These are phyloP conservation scores for Diacronema lutheri DNA, from an alignment of 78 protist genomes.

Conservation along the genomic window DNA sequence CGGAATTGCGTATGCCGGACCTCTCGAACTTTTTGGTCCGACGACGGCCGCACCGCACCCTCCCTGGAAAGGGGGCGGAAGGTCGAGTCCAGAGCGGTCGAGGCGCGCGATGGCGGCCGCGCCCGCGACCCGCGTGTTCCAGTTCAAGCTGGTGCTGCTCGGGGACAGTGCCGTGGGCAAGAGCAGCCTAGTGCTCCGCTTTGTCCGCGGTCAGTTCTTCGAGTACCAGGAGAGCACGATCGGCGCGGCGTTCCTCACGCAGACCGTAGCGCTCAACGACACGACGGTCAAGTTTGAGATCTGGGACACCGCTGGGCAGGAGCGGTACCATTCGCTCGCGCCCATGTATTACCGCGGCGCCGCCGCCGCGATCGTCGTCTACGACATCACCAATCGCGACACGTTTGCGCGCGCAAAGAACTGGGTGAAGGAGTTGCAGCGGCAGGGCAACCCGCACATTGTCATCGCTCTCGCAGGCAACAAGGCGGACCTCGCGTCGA, in stretches of 20 bases:
- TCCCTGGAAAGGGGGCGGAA: too few relatives aligned
- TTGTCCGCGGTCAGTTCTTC: constrained; percentile 92
- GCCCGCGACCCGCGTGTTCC: constrained; percentile 4
- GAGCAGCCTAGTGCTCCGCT: constrained; percentile 80
- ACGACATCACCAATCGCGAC: constrained; percentile 78
- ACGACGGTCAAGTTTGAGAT: constrained; percentile 94
- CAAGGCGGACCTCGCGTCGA: constrained; percentile 88
- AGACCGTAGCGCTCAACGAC: constrained; percentile 85
- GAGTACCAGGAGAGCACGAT: constrained; percentile 95
- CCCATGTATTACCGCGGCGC: constrained; percentile 97
- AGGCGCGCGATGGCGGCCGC: neutral
- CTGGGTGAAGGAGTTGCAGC: constrained; percentile 95
- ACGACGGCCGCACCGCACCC: too few relatives aligned
- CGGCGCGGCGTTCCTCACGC: constrained; percentile 96
- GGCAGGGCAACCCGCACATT: constrained; percentile 90
- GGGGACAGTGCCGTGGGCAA: constrained; percentile 68
- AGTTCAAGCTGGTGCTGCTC: constrained; percentile 58
- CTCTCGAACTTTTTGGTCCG: too few relatives aligned
- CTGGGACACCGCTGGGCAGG: constrained; percentile 88
- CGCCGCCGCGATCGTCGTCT: constrained; percentile 91
- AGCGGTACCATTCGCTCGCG: constrained; percentile 85
- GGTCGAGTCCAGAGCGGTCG: too few relatives aligned
- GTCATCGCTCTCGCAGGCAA: constrained; percentile 96
- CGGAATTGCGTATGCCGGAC: too few relatives aligned
- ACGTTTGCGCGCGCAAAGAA: constrained; percentile 82